Evolutionary conservation across 2,329 filamentous ascomycete genomes (phyloP), one percentile per base, ranked within the genome.

Genomic region (Blastomyces silverae): DNA sequence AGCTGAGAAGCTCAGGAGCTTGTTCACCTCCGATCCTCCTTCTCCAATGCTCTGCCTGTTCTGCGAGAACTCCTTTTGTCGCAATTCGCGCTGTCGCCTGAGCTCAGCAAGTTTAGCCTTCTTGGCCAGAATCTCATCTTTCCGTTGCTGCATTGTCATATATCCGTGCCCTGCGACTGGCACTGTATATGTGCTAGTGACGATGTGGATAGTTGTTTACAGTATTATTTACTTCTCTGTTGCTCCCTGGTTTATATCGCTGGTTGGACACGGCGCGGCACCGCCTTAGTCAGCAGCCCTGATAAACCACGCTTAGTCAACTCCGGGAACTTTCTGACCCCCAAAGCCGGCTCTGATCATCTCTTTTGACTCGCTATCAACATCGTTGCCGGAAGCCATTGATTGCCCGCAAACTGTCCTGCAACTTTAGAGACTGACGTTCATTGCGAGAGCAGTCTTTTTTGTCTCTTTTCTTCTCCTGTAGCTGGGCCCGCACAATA

Each of bases 51-150:
- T 89, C 73, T 87, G 84, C 70, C 91, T 86, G 70, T 82, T 86
- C 67, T 84, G 84, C 66, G 83, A 85, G 71, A 90, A 87, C 75
- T 95, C 90, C 74, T 85, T 90, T 69, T 90, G 86, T 66, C 92
- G 85, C 71, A 93, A 81, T 76, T 95, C 92, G 71, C 94, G 86
- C 80, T 97, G 92, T 67, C 90, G 87, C 81, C 96, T 97, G 69
- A 99, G 85, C 83, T 97, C 94, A 61, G 91, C 92, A 72, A 99
- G 91, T 83, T 94, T 97, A 68, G 92, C 93, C 82, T 91, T 93
- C 81, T 99, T 99, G 71, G 92, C 92, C 72, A 94, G 82, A 71
- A 99, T 96, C 82, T 99, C 94, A 82, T 96, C 92, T 81, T 91
- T 89, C 72, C 92, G 89, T 83, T 92, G 81, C 76, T 87, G 88